These are phyloP conservation scores for Fremontodendron californicum DNA, from an alignment of 345 rosid genomes.

Conservation along the genomic window DNA sequence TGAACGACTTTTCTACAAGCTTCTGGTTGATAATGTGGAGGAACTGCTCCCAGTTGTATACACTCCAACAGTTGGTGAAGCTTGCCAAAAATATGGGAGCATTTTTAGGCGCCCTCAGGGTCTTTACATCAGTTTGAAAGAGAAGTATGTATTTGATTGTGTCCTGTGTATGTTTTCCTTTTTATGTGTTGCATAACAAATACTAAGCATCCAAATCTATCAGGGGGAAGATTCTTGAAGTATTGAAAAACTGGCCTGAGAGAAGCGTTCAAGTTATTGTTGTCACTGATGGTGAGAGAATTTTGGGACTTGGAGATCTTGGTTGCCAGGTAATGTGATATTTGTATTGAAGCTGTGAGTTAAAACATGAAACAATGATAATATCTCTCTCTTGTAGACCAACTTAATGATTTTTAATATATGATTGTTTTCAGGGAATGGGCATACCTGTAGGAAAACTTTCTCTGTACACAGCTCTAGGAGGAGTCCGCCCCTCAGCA, in stretches of 20 bases:
- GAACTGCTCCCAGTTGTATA: conserved; percentile 90
- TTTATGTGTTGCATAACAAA: conserved; percentile 9
- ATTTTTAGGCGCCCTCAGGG: conserved; percentile 94
- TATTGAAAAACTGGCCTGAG: conserved; percentile 93
- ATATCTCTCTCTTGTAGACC: not conserved
- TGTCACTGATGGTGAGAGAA: conserved; percentile 96
- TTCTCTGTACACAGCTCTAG: conserved; percentile 78
- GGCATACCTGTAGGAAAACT: conserved; percentile 95
- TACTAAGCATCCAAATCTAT: conserved; percentile 11
- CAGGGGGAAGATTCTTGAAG: conserved; percentile 93
- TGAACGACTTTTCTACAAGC: conserved; percentile 90
- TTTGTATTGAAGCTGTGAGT: not conserved
- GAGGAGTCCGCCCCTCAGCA: conserved; percentile 88
- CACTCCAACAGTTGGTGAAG: conserved; percentile 97
- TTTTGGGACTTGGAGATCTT: conserved; percentile 96
- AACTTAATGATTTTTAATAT: not conserved
- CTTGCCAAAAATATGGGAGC: conserved; percentile 97
- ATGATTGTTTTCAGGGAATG: conserved; percentile 60
- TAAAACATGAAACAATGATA: not conserved
- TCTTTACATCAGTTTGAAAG: conserved; percentile 91
- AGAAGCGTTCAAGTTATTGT: conserved; percentile 91
- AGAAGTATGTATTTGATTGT: conserved; percentile 53
- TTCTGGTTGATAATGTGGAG: conserved; percentile 86
- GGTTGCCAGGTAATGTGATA: conserved; percentile 81
- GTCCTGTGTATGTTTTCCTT: not conserved